These are phyloP conservation scores for Solanum appendiculatum DNA, from an alignment of 257 asterid species.

Conservation along the genomic window DNA sequence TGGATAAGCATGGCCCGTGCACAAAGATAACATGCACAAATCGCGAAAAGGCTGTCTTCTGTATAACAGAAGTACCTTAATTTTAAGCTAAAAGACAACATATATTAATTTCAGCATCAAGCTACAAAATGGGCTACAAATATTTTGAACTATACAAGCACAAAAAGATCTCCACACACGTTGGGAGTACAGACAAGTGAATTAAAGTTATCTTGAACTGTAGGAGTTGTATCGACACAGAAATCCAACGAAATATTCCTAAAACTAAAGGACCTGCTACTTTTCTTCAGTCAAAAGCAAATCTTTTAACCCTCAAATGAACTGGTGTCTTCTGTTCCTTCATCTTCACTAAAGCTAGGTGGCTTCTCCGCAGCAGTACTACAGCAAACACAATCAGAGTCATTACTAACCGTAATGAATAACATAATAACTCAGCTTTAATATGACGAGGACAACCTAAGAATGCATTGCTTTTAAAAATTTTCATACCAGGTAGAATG, in stretches of 20 bases:
- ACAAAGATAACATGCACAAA: not conserved
- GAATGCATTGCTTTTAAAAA: not conserved
- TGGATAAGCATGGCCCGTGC: not conserved
- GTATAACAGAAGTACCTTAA: not conserved
- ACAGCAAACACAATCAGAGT: constrained; percentile 2
- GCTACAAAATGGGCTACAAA: not conserved
- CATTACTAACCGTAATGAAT: not conserved
- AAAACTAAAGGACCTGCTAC: not conserved
- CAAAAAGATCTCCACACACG: not conserved
- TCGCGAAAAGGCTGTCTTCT: not conserved
- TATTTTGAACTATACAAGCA: not conserved
- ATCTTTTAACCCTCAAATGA: constrained; percentile 36
- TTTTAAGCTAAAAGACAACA: not conserved
- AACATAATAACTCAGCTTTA: not conserved
- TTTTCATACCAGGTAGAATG: not conserved
- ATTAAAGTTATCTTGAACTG: not conserved
- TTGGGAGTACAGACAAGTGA: not conserved
- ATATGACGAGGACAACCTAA: not conserved
- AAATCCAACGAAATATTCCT: not conserved
- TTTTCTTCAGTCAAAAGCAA: not conserved
- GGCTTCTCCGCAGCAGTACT: constrained; percentile 57
- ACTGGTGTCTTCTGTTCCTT: constrained; percentile 60
- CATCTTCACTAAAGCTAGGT: constrained; percentile 56
- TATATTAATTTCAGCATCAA: not conserved
- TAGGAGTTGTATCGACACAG: not conserved